Evolutionary conservation across 1,284 basidiomycete species (phyloP), one percentile per base, ranked within the genome.

Genomic region (Malassezia pachydermatis): DNA sequence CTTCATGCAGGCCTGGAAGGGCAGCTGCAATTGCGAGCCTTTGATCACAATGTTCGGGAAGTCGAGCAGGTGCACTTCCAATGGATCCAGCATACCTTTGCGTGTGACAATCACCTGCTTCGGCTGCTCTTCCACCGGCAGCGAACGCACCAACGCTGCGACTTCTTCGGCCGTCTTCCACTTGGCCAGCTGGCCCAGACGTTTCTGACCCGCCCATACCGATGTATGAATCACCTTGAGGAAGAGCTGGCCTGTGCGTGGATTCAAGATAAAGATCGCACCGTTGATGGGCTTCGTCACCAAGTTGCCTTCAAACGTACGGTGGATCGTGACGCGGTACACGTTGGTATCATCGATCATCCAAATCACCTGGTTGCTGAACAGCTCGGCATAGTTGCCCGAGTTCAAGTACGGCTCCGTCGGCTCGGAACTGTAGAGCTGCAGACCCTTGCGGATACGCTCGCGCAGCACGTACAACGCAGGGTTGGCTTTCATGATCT

Each of bases 161-260:
- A 96, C 94, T 82, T 99, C 94, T 81, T 99, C 94, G 13, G 94
- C 94, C 13, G 90, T 96, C 78, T 95, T 95, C 94, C 94, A 98
- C 76, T 98, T 99, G 38, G 94, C 94, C 49, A 98, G 79, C 75
- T 99, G 94, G 59, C 94, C 94, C 36, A 98, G 81, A 83, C 94
- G 94, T 75, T 98, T 98, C 75, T 99, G 94, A 67, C 94, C 92
- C 38, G 92, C 92, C 94, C 94, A 98, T 11, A 98, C 92, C 60
- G 89, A 95, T 0, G 92, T 98, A 74, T 99, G 94, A 62, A 99
- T 98, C 73, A 98, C 84, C 78, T 99, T 99, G 72, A 98, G 75
- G 82, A 98, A 98, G 19, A 98, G 76, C 70, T 98, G 94, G 27
- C 94, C 94, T 13, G 94, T 96, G 51, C 94, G 83, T 59, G 94